Base-by-base conservation (phyloP, 331 rosid genomes). In the Phaseolus coccineus region DNA sequence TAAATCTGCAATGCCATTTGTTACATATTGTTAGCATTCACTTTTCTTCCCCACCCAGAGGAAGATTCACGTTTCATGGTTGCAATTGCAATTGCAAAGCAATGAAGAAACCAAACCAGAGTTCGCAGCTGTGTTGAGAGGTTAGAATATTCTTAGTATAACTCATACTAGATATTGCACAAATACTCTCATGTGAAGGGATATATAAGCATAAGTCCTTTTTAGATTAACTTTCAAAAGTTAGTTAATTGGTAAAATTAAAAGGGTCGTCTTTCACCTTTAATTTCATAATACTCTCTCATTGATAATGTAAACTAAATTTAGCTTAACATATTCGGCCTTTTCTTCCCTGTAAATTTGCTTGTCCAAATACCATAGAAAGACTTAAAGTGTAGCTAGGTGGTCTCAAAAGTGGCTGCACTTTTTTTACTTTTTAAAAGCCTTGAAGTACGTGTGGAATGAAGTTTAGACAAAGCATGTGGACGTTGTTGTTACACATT, bases 361-460 rank as follows among this genome's bases (percentile, higher is more conserved):
- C 1, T 42, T 1, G 30, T 9, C 58, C 28, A 28, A 15, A 8
- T 4, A 40, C 5, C 16, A 5, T 53, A 24, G 5, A 22, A 16
- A 24, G 11, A 46, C 13, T 15, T 37, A 37, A 58, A 73, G 44
- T 57, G 57, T 30, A 14, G 4, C 27, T 1, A 0, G 22, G 70
- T 61, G 79, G 71, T 74, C 70, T 28, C 46, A 61, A 61, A 59
- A 74, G 70, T 59, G 48, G 46, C 30, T 59, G 61, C 79, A 61
- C 70, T 42, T 74, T 42, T 30, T 61, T 24, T 35, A 22, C 53
- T 61, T 44, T 74, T 35, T 15, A 31, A 30, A 74, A 28, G 69
- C 58, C 25, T 25, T 24, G 53, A 56, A 28, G 39, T 56, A 73
- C 69, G 39, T 5, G 31, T 8, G 52, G 50, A 37, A 72, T 30